Conservation (phyloP, 352 stramenopile genomes). For the Lagenidium giganteum region DNA sequence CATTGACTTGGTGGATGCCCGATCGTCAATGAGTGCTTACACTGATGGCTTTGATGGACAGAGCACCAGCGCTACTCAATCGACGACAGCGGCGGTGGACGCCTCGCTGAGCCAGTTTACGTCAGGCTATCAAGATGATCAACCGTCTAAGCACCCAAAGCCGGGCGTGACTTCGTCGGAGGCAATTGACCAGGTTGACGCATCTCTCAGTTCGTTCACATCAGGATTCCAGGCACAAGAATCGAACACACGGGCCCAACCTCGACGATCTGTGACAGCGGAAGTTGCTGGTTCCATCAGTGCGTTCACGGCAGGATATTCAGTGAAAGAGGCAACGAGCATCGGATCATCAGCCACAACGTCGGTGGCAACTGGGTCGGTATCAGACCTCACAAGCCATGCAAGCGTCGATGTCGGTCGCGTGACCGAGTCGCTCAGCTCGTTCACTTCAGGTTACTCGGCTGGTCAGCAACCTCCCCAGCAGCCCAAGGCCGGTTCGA, state of each 20-base stretch:
- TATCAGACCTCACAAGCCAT: constrained; percentile 5
- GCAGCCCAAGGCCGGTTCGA: neutral
- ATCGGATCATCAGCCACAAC: neutral
- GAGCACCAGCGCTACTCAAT: neutral
- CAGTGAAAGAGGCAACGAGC: neutral
- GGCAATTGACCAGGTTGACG: constrained; percentile 12
- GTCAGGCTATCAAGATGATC: constrained; percentile 17
- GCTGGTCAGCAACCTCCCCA: no score
- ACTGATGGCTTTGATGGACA: constrained; percentile 12
- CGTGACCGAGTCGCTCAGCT: constrained; percentile 21
- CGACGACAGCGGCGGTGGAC: constrained; percentile 1
- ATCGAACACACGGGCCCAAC: neutral
- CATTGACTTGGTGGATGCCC: neutral
- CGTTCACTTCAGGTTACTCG: constrained; percentile 19
- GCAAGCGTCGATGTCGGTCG: neutral
- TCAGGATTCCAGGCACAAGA: constrained; percentile 20
- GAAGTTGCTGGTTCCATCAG: constrained; percentile 12
- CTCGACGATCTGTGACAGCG: neutral
- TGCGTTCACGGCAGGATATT: constrained; percentile 19
- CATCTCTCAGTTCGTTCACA: constrained; percentile 40
- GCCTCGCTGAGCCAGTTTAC: constrained; percentile 14
- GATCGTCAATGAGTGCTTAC: constrained; percentile 18
- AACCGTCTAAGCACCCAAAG: constrained; percentile 1
- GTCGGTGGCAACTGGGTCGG: constrained; percentile 5
- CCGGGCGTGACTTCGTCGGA: constrained; percentile 1